phyloP scores from a whole-genome alignment of 805 yeast genomes.

The Yamadazyma insecticola region DNA sequence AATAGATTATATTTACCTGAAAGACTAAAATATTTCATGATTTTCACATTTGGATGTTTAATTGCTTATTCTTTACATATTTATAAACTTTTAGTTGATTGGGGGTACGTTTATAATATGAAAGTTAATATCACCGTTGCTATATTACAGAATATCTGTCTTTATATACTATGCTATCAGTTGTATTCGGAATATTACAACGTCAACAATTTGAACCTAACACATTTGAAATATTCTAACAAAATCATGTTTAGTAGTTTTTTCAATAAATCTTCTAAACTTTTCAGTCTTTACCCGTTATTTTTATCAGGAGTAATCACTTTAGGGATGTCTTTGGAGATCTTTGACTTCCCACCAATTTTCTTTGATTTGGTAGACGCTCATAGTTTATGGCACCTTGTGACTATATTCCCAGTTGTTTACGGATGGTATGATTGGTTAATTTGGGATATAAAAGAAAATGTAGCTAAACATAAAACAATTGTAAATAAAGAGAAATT shows the following conservation, averaged over 20 bases:
- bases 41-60: constrained; percentile 39
- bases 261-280: constrained; percentile 30
- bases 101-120: constrained; percentile 96
- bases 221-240: constrained; percentile 24
- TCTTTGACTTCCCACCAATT: constrained; percentile 83
- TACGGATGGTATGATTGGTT: constrained; percentile 44
- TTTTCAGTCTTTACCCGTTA: constrained; percentile 37
- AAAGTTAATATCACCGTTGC: constrained; percentile 80
- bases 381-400: constrained; percentile 91
- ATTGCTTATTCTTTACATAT: constrained; percentile 62
- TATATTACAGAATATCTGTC: constrained; percentile 56
- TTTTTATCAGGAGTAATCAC: constrained; percentile 41
- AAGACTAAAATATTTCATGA: constrained; percentile 16
- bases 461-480: constrained; percentile 18
- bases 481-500: no score
- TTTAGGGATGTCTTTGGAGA: constrained; percentile 81
- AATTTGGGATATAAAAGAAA: constrained; percentile 37
- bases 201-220: constrained; percentile 7
- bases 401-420: constrained; percentile 56
- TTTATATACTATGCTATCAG: constrained; percentile 25
- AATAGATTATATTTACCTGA: constrained; percentile 49
- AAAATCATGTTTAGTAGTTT: constrained; percentile 25
- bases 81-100: constrained; percentile 57
- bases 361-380: constrained; percentile 70
- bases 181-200: constrained; percentile 29